Conservation (phyloP, 257 asterid species). For the Paraleonurus japonicus region DNA sequence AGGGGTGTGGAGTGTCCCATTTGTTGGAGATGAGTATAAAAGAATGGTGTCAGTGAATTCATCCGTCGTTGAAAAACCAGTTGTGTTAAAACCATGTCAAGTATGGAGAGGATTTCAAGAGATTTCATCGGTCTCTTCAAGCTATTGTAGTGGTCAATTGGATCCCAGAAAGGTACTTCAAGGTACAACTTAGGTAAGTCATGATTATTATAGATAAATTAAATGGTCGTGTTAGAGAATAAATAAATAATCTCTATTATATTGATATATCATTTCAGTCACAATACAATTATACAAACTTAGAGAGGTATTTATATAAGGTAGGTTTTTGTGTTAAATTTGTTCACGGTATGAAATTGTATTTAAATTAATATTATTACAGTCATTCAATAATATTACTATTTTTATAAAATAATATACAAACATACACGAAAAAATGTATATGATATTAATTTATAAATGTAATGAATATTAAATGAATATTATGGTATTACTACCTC, state of each 20-base stretch:
- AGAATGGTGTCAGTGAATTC: conserved; percentile 56
- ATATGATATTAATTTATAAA: no score
- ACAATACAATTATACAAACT: no score
- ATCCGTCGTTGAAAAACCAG: conserved; percentile 45
- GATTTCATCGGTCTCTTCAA: conserved; percentile 50
- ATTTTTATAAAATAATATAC: no score
- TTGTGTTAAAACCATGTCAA: conserved; percentile 50
- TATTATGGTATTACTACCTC: no score
- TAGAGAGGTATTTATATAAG: no score
- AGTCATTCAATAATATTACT: no score
- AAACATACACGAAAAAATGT: no score
- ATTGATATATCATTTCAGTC: no score
- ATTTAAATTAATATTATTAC: no score
- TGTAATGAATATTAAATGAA: no score
- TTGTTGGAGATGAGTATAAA: conserved; percentile 34
- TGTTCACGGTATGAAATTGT: no score
- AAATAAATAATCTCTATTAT: not conserved
- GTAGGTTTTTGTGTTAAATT: no score
- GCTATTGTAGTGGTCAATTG: conserved; percentile 70
- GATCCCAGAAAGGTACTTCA: conserved; percentile 51
- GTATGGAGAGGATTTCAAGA: conserved; percentile 67
- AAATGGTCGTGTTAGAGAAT: not conserved
- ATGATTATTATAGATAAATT: not conserved
- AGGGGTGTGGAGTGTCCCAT: conserved; percentile 46
- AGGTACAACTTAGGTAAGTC: conserved; percentile 13